Percentiles rank a stretch among this genome's conserved stretches.
Conservation (phyloP, 352 stramenopile species). For the Pythium oligandrum region DNA sequence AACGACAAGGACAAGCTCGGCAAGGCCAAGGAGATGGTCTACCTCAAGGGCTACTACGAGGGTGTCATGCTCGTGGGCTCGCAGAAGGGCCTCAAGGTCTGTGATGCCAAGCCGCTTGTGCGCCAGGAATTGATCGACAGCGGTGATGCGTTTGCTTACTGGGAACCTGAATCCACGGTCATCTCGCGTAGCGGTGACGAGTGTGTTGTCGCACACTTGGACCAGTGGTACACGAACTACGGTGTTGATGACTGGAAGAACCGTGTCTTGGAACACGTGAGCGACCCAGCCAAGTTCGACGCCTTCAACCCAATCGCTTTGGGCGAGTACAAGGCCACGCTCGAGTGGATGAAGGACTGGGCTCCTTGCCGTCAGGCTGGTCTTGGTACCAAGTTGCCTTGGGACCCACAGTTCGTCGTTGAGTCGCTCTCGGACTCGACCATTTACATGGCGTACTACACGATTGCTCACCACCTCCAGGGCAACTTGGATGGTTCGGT, state of each 20-base stretch:
- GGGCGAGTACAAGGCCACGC: slow-evolving; percentile 95
- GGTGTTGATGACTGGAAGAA: slow-evolving; percentile 98
- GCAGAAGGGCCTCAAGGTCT: slow-evolving; percentile 95
- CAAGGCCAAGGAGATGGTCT: slow-evolving; percentile 97
- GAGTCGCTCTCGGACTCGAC: slow-evolving; percentile 99
- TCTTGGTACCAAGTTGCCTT: slow-evolving; percentile 95
- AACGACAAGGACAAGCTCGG: slow-evolving; percentile 99
- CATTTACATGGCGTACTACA: slow-evolving; percentile 99
- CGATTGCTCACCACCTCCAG: slow-evolving; percentile 98
- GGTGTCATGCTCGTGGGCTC: slow-evolving; percentile 97
- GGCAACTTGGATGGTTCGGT: slow-evolving; percentile 92
- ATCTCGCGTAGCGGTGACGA: slow-evolving; percentile 97
- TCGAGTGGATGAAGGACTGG: slow-evolving; percentile 99
- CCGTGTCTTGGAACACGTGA: slow-evolving; percentile 94
- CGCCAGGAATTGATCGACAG: slow-evolving; percentile 95
- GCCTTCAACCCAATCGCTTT: slow-evolving; percentile 92
- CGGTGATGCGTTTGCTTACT: slow-evolving; percentile 96
- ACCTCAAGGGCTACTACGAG: slow-evolving; percentile 99
- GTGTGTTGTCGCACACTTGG: slow-evolving; percentile 98
- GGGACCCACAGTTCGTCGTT: slow-evolving; percentile 98
- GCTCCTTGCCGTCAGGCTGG: slow-evolving; percentile 98
- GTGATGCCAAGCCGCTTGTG: slow-evolving; percentile 96
- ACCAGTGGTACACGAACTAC: slow-evolving; percentile 99
- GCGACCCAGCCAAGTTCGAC: slow-evolving; percentile 89
- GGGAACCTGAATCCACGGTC: slow-evolving; percentile 97